Conservation (phyloP, 1,284 basidiomycete species). For the Apiotrichum gracile region DNA sequence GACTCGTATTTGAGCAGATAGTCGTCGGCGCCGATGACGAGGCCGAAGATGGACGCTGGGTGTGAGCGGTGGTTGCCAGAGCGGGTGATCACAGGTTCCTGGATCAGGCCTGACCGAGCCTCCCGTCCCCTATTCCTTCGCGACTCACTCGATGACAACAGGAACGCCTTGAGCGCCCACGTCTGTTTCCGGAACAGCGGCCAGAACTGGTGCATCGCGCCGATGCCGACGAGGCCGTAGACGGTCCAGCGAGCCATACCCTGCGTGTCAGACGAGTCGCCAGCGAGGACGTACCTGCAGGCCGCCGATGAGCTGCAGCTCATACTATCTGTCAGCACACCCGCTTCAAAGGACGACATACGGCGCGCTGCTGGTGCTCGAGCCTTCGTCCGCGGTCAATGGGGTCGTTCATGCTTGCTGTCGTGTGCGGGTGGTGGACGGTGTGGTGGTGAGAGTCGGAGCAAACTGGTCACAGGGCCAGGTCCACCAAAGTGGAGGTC, state of each 20-base stretch:
- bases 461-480: neutral
- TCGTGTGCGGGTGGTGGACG: neutral
- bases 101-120: too few relatives aligned
- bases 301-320: constrained; percentile 38
- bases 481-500: neutral
- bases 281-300: constrained; percentile 20
- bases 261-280: constrained; percentile 40
- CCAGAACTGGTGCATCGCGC: constrained; percentile 67
- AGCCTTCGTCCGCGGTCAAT: constrained; percentile 31
- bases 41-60: constrained; percentile 59
- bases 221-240: constrained; percentile 58
- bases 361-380: constrained; percentile 36
- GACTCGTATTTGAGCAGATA: constrained; percentile 68
- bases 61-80: too few relatives aligned
- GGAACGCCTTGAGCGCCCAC: constrained; percentile 70
- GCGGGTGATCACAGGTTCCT: too few relatives aligned
- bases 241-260: constrained; percentile 56
- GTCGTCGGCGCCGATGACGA: constrained; percentile 67
- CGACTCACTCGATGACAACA: constrained; percentile 35
- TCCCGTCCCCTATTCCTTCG: too few relatives aligned
- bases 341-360: constrained; percentile 7
- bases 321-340: constrained; percentile 20
- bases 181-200: constrained; percentile 77
- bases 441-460: neutral
- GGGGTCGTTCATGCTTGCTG: constrained; percentile 1